Evolutionary conservation across 768 basidiomycete genomes (phyloP), one percentile per base, ranked within the genome.

Genomic region (button mushroom (Agaricus bisporus)): DNA sequence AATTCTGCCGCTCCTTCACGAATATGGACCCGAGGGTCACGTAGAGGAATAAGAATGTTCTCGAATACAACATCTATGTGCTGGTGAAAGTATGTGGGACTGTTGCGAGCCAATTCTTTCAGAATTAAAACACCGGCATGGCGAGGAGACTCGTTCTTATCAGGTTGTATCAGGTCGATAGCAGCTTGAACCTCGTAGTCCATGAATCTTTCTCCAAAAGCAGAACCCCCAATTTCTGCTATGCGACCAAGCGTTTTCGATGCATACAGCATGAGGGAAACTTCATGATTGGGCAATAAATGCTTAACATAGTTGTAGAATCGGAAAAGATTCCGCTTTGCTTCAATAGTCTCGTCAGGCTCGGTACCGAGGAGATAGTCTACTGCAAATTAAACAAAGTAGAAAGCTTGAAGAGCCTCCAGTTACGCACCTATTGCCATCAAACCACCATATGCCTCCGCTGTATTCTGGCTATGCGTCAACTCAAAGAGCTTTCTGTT

Each of bases 61-160:
- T 94, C 93, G 48, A 98, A 86, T 11, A 97, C 88, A 37, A 88
- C 78, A 49, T 80, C 79, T 18, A 98, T 93, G 68, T 92, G 88
- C 1, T 89, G 80, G 61, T 92, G 85, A 68, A 98, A 95, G 61
- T 93, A 86, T 6, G 76, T 82, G 0, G 91, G 88, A 58, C 88
- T 94, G 68, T 93, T 88, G 26, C 83, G 79, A 2, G 97, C 95
- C 39, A 99, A 77, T 68, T 97, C 95, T 70, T 95, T 95, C 37
- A 98, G 69, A 46, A 98, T 90, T 49, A 98, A 80, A 2, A 98
- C 94, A 0, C 94, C 95, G 0, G 92, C 92, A 68, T 97, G 95
- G 51, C 95, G 80, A 2, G 88, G 85, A 25, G 86, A 79, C 65
- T 98, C 95, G 56, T 81, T 79, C 57, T 85, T 84, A 67, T 89